Conservation (phyloP, 139 green algal species). For the Axilococcus clingmanii region DNA sequence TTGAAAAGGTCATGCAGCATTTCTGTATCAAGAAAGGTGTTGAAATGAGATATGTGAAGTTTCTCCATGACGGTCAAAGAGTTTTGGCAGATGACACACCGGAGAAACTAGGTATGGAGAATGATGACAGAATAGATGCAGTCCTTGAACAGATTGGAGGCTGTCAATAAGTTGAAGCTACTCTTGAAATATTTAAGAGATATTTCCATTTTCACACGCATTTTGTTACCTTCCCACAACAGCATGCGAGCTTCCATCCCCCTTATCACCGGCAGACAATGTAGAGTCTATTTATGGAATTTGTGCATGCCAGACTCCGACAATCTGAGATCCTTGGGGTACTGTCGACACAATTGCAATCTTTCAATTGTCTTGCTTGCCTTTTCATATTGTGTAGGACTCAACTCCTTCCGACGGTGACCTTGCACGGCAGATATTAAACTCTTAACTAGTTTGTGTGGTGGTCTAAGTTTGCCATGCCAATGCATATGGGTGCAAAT, state of each 20-base stretch:
- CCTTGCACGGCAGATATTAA: neutral
- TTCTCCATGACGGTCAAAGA: constrained; percentile 22
- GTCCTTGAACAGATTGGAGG: constrained; percentile 31
- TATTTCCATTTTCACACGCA: no score
- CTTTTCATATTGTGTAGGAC: neutral
- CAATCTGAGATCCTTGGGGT: neutral
- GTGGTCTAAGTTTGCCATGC: no score
- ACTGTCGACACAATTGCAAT: neutral
- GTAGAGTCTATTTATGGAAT: no score
- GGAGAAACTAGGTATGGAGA: constrained; percentile 8
- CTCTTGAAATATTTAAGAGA: no score
- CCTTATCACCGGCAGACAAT: no score
- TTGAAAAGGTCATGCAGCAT: constrained; percentile 27
- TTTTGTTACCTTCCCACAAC: no score
- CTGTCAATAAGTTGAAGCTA: neutral
- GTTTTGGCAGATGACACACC: constrained; percentile 2
- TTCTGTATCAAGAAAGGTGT: constrained; percentile 28
- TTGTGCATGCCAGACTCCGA: no score
- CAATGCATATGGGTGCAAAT: no score
- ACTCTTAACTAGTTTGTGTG: neutral
- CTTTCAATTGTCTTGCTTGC: neutral
- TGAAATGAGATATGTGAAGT: constrained; percentile 14
- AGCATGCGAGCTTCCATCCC: no score
- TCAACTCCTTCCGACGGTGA: neutral
- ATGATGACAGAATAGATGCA: constrained; percentile 16